A percentile compares a stretch with the other conserved stretches of the same genome.
These are phyloP conservation scores for Lachnum nothofagi DNA, from an alignment of 2,329 filamentous ascomycete genomes.

Conservation along the genomic window DNA sequence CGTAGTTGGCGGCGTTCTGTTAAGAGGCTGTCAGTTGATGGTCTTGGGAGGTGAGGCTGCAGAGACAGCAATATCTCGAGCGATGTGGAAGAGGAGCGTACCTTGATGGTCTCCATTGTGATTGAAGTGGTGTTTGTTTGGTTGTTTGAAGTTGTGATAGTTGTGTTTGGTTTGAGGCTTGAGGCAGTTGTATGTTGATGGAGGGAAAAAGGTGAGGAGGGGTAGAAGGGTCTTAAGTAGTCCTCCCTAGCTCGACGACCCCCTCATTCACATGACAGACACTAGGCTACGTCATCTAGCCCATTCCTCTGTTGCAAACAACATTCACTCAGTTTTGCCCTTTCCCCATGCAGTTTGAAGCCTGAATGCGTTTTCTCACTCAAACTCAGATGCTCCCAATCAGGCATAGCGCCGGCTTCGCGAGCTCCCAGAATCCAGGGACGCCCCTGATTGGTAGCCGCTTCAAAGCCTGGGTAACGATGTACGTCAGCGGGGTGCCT, in stretches of 20 bases:
- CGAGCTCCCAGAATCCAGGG: background rate
- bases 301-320: too few relatives aligned
- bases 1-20: constrained; percentile 51
- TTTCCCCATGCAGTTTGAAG: constrained; percentile 17
- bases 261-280: background rate
- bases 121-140: constrained; percentile 16
- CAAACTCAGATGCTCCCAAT: too few relatives aligned
- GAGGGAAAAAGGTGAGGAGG: constrained; percentile 3
- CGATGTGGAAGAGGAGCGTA: constrained; percentile 10
- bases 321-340: too few relatives aligned
- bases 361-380: constrained; percentile 45
- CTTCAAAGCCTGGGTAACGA: background rate
- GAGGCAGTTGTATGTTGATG: constrained; percentile 12
- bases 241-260: background rate
- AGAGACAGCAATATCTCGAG: background rate
- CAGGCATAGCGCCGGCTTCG: too few relatives aligned
- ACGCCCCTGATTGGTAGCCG: background rate
- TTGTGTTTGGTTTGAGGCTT: constrained; percentile 15
- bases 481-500: constrained; percentile 22
- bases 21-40: constrained; percentile 1
- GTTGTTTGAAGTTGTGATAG: constrained; percentile 18
- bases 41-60: background rate
- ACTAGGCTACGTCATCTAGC: background rate
- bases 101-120: constrained; percentile 36
- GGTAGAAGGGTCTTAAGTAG: constrained; percentile 14